These are phyloP conservation scores for Apiospora kogelbergensis DNA, from an alignment of 2,329 filamentous ascomycete genomes.

Conservation along the genomic window DNA sequence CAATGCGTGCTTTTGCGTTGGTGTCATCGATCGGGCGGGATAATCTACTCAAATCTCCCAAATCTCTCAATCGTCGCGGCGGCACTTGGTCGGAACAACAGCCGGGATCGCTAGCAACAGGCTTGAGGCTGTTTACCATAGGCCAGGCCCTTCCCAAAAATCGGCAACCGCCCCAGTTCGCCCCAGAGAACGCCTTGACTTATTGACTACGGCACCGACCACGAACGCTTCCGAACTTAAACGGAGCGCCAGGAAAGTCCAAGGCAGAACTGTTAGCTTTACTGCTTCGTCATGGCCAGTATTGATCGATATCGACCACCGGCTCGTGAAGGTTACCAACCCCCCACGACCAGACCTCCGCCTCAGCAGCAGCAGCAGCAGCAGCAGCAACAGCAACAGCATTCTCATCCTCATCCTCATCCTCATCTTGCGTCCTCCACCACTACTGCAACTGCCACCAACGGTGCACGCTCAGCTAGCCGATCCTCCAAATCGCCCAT, in stretches of 20 bases:
- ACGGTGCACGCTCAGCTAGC: constrained; percentile 40
- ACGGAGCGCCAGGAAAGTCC: not conserved
- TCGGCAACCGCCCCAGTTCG: constrained; percentile 1
- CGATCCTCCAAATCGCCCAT: constrained; percentile 51
- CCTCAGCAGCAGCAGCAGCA: constrained; percentile 20
- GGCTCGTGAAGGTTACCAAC: constrained; percentile 55
- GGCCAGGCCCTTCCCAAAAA: not conserved
- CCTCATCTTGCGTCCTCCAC: constrained; percentile 1
- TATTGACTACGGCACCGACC: constrained; percentile 7
- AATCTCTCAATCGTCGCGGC: no score
- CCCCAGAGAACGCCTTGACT: constrained; percentile 3
- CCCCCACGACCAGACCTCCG: constrained; percentile 36
- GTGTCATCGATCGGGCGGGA: not conserved
- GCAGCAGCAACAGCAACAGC: constrained; percentile 27
- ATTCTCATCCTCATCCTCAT: constrained; percentile 8
- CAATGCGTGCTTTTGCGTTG: not conserved
- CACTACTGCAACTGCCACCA: not conserved
- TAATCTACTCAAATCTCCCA: no score
- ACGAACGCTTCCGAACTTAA: constrained; percentile 5
- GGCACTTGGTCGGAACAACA: not conserved
- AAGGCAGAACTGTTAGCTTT: not conserved
- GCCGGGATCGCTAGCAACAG: not conserved
- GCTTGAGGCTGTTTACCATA: not conserved
- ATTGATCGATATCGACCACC: constrained; percentile 59
- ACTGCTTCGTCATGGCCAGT: constrained; percentile 50